Base-by-base conservation (phyloP, 805 yeast species). In the Metschnikowia hibisci region DNA sequence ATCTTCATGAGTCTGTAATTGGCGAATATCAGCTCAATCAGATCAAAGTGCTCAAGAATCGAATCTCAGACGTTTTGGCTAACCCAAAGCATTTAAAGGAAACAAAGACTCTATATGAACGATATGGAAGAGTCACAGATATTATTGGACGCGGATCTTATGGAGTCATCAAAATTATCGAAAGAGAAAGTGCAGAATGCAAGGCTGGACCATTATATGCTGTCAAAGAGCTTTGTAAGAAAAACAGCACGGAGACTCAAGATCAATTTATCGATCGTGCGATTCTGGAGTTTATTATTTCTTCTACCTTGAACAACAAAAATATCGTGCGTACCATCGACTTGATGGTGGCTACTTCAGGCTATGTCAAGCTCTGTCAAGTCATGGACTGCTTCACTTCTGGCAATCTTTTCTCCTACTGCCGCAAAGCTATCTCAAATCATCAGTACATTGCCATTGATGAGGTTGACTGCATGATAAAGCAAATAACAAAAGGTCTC, bases 391-490 rank as follows among this genome's bases (percentile, higher is more conserved):
- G 69, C 42, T 54, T 66, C 9, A 51, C 57, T 8, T 71, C 71
- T 7, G 70, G 71, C 3, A 64, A 66, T 46, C 51, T 67, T 14
- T 64, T 66, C 44, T 48, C 64, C 8, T 67, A 67, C 50, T 45
- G 65, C 39, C 52, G 42, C 30, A 44, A 41, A 12, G 34, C 38
- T 16, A 45, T 48, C 37, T 38, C 48, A 13, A 40, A 34, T 16
- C 43, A 39, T 29, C 42, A 46, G 6, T 52, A 47, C 44, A 48
- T 65, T 43, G 44, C 60, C n/a, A 41, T 62, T 3, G 66, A 62
- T 13, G 96, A 90, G 60, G 81, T 91, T 27, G 96, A 90, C 63
- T 90, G 97, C 63, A 86, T 85, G 57, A 78, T 88, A 69, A 89
- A 89, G 58, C 97, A 90, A 61, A 76, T 88, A 28, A 67, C 90